These are phyloP conservation scores for Aspergillus sp. DNA, from an alignment of 2,329 filamentous ascomycete species.

Conservation along the genomic window DNA sequence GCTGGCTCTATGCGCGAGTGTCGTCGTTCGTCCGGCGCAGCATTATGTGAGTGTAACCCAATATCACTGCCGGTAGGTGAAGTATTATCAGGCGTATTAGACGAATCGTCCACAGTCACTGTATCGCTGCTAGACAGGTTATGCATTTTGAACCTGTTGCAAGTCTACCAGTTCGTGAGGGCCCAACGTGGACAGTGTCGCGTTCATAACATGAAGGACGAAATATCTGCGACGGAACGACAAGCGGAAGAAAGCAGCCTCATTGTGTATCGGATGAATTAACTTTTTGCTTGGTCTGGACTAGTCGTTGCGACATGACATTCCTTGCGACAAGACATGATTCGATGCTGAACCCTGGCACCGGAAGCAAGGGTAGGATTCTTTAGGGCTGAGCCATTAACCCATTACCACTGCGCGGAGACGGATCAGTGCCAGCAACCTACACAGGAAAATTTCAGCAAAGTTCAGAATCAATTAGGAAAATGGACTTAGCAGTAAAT, in stretches of 20 bases:
- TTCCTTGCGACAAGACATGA: not conserved
- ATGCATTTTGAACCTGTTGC: not conserved
- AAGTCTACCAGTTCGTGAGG: not conserved
- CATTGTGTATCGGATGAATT: not conserved
- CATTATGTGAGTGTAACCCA: not conserved
- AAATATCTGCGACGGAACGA: not conserved
- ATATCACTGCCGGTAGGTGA: not conserved
- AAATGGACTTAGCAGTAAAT: not conserved
- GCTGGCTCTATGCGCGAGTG: not conserved
- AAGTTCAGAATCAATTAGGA: not conserved
- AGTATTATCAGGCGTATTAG: not conserved
- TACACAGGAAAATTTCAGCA: not conserved
- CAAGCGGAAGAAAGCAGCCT: not conserved
- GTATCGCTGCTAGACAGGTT: constrained; percentile 6
- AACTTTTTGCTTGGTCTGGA: not conserved
- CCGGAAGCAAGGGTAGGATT: constrained; percentile 12
- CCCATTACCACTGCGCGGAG: no score
- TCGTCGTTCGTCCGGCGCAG: not conserved
- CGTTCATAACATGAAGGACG: not conserved
- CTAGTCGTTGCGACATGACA: not conserved
- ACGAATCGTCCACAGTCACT: not conserved
- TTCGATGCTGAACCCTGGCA: not conserved
- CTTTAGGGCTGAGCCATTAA: not conserved
- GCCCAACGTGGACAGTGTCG: not conserved
- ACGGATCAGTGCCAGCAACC: not conserved